These are phyloP conservation scores for Bremia lactucae DNA, from an alignment of 352 stramenopile species.

Conservation along the genomic window DNA sequence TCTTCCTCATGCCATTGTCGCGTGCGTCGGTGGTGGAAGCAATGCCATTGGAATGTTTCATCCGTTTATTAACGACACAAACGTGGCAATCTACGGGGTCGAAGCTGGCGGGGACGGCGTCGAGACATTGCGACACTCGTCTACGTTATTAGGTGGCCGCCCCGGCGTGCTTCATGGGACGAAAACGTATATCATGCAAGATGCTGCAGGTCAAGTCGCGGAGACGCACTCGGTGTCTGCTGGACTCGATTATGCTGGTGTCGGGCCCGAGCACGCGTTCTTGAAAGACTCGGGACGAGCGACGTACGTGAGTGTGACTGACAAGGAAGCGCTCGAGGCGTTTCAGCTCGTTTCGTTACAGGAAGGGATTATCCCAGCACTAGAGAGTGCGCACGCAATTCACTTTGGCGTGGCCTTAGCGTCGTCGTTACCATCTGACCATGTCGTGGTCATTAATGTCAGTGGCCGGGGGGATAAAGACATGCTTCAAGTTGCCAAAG, in stretches of 20 bases:
- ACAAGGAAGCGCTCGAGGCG: constrained; percentile 93
- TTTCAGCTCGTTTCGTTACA: constrained; percentile 93
- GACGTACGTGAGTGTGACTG: constrained; percentile 94
- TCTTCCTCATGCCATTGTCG: constrained; percentile 93
- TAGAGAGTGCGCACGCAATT: constrained; percentile 95
- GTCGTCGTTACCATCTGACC: constrained; percentile 76
- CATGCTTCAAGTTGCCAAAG: constrained; percentile 96
- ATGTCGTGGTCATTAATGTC: constrained; percentile 96
- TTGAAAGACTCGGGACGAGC: constrained; percentile 93
- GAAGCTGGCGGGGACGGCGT: constrained; percentile 94
- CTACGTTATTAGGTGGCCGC: constrained; percentile 89
- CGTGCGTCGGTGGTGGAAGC: constrained; percentile 94
- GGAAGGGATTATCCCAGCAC: constrained; percentile 96
- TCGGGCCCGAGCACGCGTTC: constrained; percentile 95
- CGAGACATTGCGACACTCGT: constrained; percentile 86
- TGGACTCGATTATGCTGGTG: constrained; percentile 96
- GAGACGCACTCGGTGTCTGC: constrained; percentile 94
- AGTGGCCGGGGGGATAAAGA: constrained; percentile 98
- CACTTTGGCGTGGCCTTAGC: constrained; percentile 91
- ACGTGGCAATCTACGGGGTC: constrained; percentile 91
- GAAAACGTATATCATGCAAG: constrained; percentile 96
- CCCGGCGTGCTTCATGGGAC: constrained; percentile 95
- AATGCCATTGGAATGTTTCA: constrained; percentile 99
- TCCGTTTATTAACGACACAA: constrained; percentile 91
- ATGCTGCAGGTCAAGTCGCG: constrained; percentile 89